Percentiles rank a stretch among this genome's conserved stretches.
Evolutionary conservation across 257 asterid species (phyloP).

Genomic region (Salvia hispanica): DNA sequence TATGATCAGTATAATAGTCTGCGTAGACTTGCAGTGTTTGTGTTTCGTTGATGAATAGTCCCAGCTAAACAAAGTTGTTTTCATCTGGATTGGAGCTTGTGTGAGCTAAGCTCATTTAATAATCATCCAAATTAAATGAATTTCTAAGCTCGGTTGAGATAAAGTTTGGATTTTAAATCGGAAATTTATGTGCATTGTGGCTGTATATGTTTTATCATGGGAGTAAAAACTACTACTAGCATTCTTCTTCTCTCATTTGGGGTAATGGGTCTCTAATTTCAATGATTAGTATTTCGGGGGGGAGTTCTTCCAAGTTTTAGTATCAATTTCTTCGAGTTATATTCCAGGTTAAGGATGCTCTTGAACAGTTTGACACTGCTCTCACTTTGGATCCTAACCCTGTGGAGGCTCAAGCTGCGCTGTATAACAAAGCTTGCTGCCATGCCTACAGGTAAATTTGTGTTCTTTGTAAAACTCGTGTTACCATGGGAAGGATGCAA

Average conservation of each 20-base stretch:
- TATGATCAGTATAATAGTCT: not conserved
- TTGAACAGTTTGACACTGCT: conserved; percentile 78
- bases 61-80: conserved; percentile 1
- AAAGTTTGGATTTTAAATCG: not conserved
- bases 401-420: conserved; percentile 87
- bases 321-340: not conserved
- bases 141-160: not conserved
- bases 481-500: not conserved
- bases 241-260: conserved; percentile 23
- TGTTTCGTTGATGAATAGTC: not conserved
- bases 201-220: not conserved
- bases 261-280: conserved; percentile 8
- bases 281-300: conserved; percentile 13
- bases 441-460: conserved; percentile 82
- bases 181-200: not conserved
- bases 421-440: conserved; percentile 95
- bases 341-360: conserved; percentile 93
- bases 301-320: conserved; percentile 10
- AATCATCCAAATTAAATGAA: not conserved
- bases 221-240: not conserved
- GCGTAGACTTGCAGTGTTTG: not conserved
- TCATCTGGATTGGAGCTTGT: conserved; percentile 8
- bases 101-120: not conserved
- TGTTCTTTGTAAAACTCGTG: not conserved
- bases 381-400: conserved; percentile 83